Evolutionary conservation across 306 rosid genomes (phyloP), one percentile per base, ranked within the genome.

Genomic region (Cicer bijugum): DNA sequence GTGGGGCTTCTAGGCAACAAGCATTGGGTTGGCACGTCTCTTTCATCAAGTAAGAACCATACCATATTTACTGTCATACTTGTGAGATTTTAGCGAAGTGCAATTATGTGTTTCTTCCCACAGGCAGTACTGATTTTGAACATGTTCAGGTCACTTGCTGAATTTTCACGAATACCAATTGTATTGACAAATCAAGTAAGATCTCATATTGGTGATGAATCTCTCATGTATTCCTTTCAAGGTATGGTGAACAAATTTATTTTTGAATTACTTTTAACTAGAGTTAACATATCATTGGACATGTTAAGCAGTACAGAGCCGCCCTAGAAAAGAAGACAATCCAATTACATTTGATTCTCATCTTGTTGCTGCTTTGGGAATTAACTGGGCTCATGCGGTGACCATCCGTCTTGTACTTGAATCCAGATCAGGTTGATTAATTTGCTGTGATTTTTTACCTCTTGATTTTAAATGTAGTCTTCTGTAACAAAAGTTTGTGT

Each of bases 101-200:
- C 48, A 77, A 68, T 9, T 75, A 9, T 67, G 23, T 38, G 23
- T 44, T 71, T 77, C 63, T 70, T 80, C 64, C n/a, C 56, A n/a
- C 38, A 69, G 59, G 59, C 33, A 20, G 62, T 62, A 43, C 33
- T 77, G 72, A 79, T 73, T 79, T 76, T 71, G 60, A 67, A 50
- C 55, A 8, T 66, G 37, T 70, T 72, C 61, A 93, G 98, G 86
- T 89, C 97, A 67, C 95, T 91, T 66, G 98, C 98, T 59, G 96
- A 93, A 85, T 83, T 88, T 85, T 89, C 98, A 58, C 88, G 93
- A 82, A 89, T 93, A 81, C 98, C 97, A 56, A 55, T 89, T 71
- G 90, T 93, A 58, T 90, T 93, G 78, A 93, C 98, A 71, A 93
- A 93, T 79, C 98, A 93, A 91, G 98, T 93, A 67, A 85, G 96